Percentiles rank a stretch among this genome's conserved stretches.
These are phyloP conservation scores for Scedosporium minutisporum DNA, from an alignment of 2,329 filamentous ascomycete species.

Conservation along the genomic window DNA sequence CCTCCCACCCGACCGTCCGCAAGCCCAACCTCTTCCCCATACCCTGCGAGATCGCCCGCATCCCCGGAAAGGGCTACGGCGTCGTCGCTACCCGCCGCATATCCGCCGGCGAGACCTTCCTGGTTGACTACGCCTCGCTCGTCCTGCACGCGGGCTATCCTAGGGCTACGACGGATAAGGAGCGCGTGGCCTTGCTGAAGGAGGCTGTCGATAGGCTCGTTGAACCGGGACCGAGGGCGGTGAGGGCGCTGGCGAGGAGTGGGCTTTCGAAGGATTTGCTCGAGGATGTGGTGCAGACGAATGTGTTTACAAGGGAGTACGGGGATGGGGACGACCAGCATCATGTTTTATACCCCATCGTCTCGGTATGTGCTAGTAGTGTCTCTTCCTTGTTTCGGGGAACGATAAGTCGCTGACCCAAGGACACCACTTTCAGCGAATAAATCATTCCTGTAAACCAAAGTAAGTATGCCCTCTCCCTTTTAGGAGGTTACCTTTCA, in stretches of 20 bases:
- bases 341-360: not conserved
- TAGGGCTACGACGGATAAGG: not conserved
- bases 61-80: conserved; percentile 7
- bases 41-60: not conserved
- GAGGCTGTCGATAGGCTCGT: conserved; percentile 3
- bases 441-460: conserved; percentile 7
- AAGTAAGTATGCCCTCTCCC: conserved; percentile 3
- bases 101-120: conserved; percentile 2
- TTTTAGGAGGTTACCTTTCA: not conserved
- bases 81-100: conserved; percentile 7
- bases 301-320: not conserved
- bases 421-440: not conserved
- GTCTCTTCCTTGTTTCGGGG: not conserved
- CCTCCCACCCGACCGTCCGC: not conserved
- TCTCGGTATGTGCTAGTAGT: not conserved
- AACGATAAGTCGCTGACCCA: not conserved
- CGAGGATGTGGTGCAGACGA: conserved; percentile 6
- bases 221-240: not conserved
- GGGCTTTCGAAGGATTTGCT: not conserved
- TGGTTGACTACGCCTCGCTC: conserved; percentile 2
- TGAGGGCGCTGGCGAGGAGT: not conserved
- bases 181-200: not conserved
- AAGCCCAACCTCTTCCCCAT: not conserved
- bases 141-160: not conserved
- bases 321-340: not conserved